phyloP scores from a whole-genome alignment of 164 flowering plant species.

The Kalanchoe fedtschenkoi region DNA sequence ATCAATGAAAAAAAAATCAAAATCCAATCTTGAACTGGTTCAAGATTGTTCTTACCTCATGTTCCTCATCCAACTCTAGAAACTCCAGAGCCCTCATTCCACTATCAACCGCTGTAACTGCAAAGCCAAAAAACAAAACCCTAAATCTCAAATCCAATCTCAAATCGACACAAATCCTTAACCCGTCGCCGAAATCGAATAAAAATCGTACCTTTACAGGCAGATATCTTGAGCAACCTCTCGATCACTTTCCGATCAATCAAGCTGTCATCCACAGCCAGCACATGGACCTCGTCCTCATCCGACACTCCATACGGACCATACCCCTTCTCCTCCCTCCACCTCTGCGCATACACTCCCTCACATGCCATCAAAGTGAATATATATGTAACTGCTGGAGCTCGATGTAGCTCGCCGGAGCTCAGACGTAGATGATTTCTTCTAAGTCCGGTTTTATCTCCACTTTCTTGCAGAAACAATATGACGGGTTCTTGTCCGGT shows the following conservation, averaged over 20 bases:
- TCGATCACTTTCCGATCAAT: conserved; percentile 86
- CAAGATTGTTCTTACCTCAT: conserved; percentile 24
- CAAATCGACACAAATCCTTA: neutral
- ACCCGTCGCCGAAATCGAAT: neutral
- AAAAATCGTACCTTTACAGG: conserved; percentile 53
- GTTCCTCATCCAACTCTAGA: conserved; percentile 66
- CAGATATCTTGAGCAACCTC: conserved; percentile 61
- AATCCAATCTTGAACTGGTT: neutral
- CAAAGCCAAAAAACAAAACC: conserved; percentile 4
- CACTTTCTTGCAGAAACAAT: neutral
- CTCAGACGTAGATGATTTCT: neutral
- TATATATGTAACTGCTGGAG: neutral
- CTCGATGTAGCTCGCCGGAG: neutral
- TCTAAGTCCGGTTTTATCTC: neutral
- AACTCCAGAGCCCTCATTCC: conserved; percentile 75
- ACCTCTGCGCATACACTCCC: neutral
- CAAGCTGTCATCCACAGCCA: conserved; percentile 90
- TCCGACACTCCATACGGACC: neutral
- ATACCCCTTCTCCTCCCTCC: neutral
- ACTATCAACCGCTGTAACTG: conserved; percentile 96
- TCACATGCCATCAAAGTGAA: neutral
- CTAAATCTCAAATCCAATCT: neutral
- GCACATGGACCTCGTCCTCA: conserved; percentile 52
- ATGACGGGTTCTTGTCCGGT: neutral
- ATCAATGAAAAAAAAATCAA: neutral